Base-by-base conservation (phyloP, 352 stramenopile genomes). In the Nothophytophthora sp. region DNA sequence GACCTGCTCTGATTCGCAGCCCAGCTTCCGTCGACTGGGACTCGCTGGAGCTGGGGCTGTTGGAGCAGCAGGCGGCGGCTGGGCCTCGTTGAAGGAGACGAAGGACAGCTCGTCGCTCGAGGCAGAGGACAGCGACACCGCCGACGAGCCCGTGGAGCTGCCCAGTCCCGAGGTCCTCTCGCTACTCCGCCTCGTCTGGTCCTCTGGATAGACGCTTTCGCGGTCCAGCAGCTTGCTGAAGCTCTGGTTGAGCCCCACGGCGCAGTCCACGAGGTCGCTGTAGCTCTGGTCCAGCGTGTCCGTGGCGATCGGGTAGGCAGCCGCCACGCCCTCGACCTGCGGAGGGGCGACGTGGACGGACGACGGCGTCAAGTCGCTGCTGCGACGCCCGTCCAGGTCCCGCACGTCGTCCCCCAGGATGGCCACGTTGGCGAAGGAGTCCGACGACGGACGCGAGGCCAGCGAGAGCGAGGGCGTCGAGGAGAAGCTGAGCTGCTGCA, bases 381-480 rank as follows among this genome's bases (percentile, higher is more conserved):
- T 63, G 23, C 59, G 52, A 16, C 52, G 30, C 50, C 63, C 58
- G 42, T 60, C 55, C 12, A 42, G 45, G 15, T 67, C 57, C 8
- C 41, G 50, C 0, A 9, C 40, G 24, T 63, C 55, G 33, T 71
- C 62, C 1, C 62, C 62, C 16, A 71, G 47, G 25, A 71, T 71
- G 10, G 55, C 62, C 11, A 71, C 48, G 22, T 58, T 68, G 19
- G 52, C 29, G n/a, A 71, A 61, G n/a, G 61, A 70, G 38, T 70
- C 47, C 15, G 43, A 46, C 4, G 62, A 71, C 33, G 54, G n/a
- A 20, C 51, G 35, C 0, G 58, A 67, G 18, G 42, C 40, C 22
- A 63, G 24, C 11, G 59, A 60, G 3, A 59, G 18, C 9, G 59
- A 63, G 8, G 41, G 56, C 13, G 33, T 35, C 5, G 46, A 61